These are phyloP conservation scores for Aspergillus panamensis DNA, from an alignment of 495 filamentous ascomycete species.

Conservation along the genomic window DNA sequence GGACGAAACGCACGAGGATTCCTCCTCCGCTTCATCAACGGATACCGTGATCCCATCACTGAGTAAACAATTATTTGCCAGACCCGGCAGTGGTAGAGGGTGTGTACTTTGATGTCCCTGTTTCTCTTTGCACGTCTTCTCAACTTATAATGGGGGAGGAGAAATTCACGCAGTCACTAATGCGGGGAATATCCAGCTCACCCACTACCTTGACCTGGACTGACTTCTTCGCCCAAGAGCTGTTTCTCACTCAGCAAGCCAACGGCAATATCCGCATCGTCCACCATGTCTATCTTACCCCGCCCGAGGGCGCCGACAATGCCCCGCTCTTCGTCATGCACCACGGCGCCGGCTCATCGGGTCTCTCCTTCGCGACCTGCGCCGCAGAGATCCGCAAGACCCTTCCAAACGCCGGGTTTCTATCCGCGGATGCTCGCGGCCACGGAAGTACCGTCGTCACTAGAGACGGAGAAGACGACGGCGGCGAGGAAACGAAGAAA, in stretches of 20 bases:
- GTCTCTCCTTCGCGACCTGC: slow-evolving; percentile 80
- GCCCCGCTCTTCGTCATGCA: slow-evolving; percentile 80
- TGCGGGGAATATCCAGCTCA: slow-evolving; percentile 21
- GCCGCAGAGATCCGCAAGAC: slow-evolving; percentile 70
- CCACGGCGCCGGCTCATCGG: slow-evolving; percentile 87
- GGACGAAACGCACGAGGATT: slow-evolving; percentile 64
- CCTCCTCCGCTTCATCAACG: slow-evolving; percentile 79
- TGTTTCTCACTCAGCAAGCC: slow-evolving; percentile 57
- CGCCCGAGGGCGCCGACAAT: slow-evolving; percentile 36
- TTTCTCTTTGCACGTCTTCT: not conserved
- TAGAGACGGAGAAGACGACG: slow-evolving; percentile 5
- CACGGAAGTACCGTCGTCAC: slow-evolving; percentile 70
- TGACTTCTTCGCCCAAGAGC: slow-evolving; percentile 81
- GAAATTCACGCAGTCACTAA: slow-evolving; percentile 11
- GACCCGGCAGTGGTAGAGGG: slow-evolving; percentile 50
- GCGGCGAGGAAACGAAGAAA: slow-evolving; percentile 22
- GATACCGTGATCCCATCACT: slow-evolving; percentile 83
- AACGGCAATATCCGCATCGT: slow-evolving; percentile 46
- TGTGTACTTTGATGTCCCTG: slow-evolving; percentile 29
- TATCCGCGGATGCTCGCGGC: slow-evolving; percentile 80
- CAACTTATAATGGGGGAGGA: not conserved
- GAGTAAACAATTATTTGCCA: slow-evolving; percentile 67
- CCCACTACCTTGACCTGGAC: slow-evolving; percentile 67
- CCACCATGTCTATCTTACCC: slow-evolving; percentile 82
- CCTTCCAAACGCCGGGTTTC: slow-evolving; percentile 75